Evolutionary conservation across 805 yeast species (phyloP), one percentile per base, ranked within the genome.

Genomic region (Candida corydali): DNA sequence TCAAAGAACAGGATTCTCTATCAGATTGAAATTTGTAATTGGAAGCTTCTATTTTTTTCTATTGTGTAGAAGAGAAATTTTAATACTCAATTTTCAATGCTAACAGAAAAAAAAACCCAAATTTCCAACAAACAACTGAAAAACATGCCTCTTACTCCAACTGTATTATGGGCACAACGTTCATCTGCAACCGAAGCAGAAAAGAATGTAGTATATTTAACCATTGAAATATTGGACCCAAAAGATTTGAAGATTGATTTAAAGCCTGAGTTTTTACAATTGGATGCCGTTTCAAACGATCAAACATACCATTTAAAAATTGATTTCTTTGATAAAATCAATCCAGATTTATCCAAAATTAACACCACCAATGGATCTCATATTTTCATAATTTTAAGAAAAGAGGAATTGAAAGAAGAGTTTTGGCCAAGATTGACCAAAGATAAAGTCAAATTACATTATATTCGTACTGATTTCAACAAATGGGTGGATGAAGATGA

Each of bases 401-500:
- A 93, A 76, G 75, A 76, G 55, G 77, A 75, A 38, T 57, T 72
- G 16, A 70, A 76, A 48, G 77, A 68, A 40, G 97, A 88, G 56
- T 91, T 63, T 72, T 91, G 98, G 98, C 98, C 98, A 50, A 78
- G 98, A 56, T 74, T 91, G 58, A 83, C 89, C 39, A 89, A 88
- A 65, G 89, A 84, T 52, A 86, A 88, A 69, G 71, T 75, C 54
- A 87, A 81, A 58, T 76, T 73, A 43, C 86, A 80, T 46, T 86
- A 76, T 63, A 76, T 91, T 57, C 85, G 86, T 70, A 91, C 98
- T 10, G 98, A 91, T 57, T 91, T 91, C 56, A 96, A 89, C 68
- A 86, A 82, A 62, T 91, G 98, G 98, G 95, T 86, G 27, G 98
- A 91, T 57, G 98, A 91, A 69, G 98, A 91, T 57, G 98, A 91